Evolutionary conservation across 352 stramenopile genomes (phyloP).

Genomic region (Thraustochytrium sp.): DNA sequence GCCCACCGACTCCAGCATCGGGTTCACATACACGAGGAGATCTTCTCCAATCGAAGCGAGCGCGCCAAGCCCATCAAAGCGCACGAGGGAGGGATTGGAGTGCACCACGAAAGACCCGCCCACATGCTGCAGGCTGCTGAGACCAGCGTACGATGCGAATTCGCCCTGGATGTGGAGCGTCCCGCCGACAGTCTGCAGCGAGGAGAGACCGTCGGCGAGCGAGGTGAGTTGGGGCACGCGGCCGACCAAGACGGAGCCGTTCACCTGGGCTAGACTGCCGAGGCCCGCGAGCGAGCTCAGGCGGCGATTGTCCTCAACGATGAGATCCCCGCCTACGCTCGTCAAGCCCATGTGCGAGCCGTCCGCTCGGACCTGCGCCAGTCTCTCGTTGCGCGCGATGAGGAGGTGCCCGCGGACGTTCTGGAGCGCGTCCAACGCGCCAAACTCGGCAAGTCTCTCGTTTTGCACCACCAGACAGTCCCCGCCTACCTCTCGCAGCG

Average conservation of each 20-base stretch:
- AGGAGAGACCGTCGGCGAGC: not conserved
- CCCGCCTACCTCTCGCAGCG: not conserved
- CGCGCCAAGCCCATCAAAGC: not conserved
- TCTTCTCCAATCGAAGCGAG: not conserved
- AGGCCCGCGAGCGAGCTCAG: not conserved
- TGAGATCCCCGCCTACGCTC: not conserved
- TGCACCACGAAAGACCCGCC: not conserved
- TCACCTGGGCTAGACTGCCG: not conserved
- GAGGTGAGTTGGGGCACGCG: not conserved
- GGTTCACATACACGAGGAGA: not conserved
- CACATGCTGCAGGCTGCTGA: not conserved
- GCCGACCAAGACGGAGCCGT: not conserved
- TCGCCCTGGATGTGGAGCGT: conserved; percentile 7
- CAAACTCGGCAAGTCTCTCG: not conserved
- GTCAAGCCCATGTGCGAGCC: not conserved
- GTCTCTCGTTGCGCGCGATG: not conserved
- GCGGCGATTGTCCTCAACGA: conserved; percentile 29
- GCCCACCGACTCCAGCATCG: not conserved
- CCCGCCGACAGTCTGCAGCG: not conserved
- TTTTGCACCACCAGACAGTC: not conserved
- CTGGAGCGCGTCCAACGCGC: not conserved
- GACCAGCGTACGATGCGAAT: not conserved
- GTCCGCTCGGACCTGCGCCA: not conserved
- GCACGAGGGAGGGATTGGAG: not conserved
- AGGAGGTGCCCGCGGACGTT: not conserved